Evolutionary conservation across 139 green algal species (phyloP).

Genomic region (Chlorella sp.): DNA sequence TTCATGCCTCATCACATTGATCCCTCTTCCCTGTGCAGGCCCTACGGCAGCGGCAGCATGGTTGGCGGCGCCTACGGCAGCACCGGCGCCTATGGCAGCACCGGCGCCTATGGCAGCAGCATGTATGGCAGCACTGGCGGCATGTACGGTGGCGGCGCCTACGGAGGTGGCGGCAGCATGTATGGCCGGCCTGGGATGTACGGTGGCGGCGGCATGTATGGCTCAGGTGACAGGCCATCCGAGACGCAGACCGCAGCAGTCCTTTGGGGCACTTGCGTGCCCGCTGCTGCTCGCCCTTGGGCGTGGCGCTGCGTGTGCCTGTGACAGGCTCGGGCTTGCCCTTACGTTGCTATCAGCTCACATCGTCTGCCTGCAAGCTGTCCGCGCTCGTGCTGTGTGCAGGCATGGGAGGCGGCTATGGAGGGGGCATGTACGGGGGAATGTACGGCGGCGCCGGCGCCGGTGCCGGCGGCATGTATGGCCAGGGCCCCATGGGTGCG

Average conservation of each 20-base stretch:
- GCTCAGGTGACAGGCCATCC: constrained; percentile 25
- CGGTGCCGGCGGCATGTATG: constrained; percentile 32
- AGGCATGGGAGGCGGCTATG: constrained; percentile 8
- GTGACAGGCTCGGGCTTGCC: too few relatives aligned
- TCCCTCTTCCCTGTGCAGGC: not conserved
- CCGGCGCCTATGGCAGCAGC: constrained; percentile 18
- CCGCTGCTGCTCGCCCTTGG: too few relatives aligned
- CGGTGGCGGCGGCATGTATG: constrained; percentile 54
- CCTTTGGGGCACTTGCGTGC: too few relatives aligned
- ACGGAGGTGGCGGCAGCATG: constrained; percentile 38
- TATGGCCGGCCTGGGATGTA: constrained; percentile 55
- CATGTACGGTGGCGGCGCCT: not conserved
- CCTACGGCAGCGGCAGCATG: not conserved
- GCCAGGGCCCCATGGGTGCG: constrained; percentile 17
- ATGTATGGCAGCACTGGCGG: constrained; percentile 10
- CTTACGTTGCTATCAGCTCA: not conserved
- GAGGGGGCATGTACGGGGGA: constrained; percentile 31
- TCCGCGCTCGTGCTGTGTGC: not conserved
- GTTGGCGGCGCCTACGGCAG: constrained; percentile 29
- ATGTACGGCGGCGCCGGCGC: constrained; percentile 31
- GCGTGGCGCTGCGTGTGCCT: too few relatives aligned
- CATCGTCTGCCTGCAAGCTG: not conserved
- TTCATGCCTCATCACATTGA: too few relatives aligned
- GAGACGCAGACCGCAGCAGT: not conserved
- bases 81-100: constrained; percentile 21